Conservation (phyloP, 495 filamentous ascomycete genomes). For the Tetracladium setigerum region DNA sequence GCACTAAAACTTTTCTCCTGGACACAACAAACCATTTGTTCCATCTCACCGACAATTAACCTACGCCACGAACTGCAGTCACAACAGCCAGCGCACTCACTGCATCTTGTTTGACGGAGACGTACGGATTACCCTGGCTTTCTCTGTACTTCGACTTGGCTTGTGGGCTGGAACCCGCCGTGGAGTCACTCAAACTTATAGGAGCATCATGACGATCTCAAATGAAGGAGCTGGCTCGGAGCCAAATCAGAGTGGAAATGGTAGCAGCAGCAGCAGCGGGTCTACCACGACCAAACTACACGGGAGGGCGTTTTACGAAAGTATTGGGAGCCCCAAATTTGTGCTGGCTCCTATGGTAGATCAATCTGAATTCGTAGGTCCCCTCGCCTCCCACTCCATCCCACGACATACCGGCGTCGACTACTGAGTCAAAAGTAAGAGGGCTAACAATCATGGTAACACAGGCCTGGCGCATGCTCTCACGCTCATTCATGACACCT, state of each 20-base stretch:
- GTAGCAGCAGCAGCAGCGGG: not conserved
- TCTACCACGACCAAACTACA: constrained; percentile 48
- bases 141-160: not conserved
- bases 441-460: not conserved
- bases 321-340: constrained; percentile 81
- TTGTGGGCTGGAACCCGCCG: constrained; percentile 24
- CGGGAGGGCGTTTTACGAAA: constrained; percentile 87
- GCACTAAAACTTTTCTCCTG: too few species aligned
- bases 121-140: constrained; percentile 10
- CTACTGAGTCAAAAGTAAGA: constrained; percentile 9
- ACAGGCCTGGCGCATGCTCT: constrained; percentile 92
- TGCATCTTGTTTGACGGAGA: too few species aligned
- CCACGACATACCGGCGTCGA: too few species aligned
- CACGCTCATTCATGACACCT: constrained; percentile 76
- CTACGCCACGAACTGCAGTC: too few species aligned
- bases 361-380: constrained; percentile 87
- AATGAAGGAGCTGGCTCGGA: constrained; percentile 11
- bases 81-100: too few species aligned
- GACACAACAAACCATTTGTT: too few species aligned
- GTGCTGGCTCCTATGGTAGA: constrained; percentile 98
- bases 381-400: not conserved
- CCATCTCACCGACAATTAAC: too few species aligned
- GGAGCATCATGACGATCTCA: constrained; percentile 11
- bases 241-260: not conserved
- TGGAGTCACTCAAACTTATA: not conserved